Evolutionary conservation across 306 rosid species (phyloP), one percentile per base, ranked within the genome.

Genomic region (Adenanthera pavonina): DNA sequence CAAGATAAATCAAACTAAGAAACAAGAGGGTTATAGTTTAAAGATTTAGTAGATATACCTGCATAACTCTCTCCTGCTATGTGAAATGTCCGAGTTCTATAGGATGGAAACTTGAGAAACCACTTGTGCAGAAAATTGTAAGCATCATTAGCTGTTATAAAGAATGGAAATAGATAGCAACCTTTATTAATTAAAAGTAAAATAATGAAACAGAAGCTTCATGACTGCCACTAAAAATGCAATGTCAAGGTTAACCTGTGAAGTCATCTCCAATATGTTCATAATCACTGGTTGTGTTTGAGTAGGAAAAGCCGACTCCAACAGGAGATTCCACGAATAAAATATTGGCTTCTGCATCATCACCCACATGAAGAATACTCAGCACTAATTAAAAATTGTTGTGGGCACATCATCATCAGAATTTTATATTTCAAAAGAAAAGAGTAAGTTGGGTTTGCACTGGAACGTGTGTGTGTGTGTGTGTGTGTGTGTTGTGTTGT

Each of bases 51-150:
- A 5, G 66, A 57, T 65, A 53, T 72, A 89, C 97, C 97, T 73
- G 97, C 97, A 80, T 93, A 93, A 86, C 97, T 93, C 84, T 93
- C 96, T 70, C 97, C 97, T 4, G 97, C 90, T 71, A 93, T 89
- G 82, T 89, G 91, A 74, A 93, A 93, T 69, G 92, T 61, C 51
- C 90, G 76, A 13, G 77, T 88, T 88, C 82, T 84, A 67, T 88
- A 93, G 9, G 90, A 25, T 25, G 30, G 30, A 25, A 25, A 25
- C 30, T 25, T 25, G 30, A 25, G 30, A 25, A 25, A 25, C 96
- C 97, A 93, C 33, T 91, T 87, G 57, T 87, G 94, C 73, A 93
- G 87, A 82, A 93, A 93, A 74, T 43, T 80, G 79, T 91, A 89
- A 54, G 97, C 90, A 82, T 93, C 97, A 74, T 87, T 88, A 19